Base-by-base conservation (phyloP, 2,329 filamentous ascomycete species). In the Penicillium sp. region DNA sequence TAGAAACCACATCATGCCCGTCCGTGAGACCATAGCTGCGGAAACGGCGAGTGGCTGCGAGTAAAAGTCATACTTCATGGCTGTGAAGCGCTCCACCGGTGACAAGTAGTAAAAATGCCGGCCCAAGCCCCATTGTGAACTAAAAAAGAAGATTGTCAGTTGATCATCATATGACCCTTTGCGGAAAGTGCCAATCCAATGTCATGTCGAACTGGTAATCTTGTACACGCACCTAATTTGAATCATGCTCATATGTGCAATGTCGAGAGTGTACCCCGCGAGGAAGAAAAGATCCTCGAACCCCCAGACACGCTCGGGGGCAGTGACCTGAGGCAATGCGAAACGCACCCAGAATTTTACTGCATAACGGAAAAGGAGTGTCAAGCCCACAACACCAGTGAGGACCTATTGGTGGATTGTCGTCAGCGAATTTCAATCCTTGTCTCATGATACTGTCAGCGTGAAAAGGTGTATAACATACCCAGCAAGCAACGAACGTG, bases 1-100 rank as follows among this genome's bases (percentile, higher is more conserved):
- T 5, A 77, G 65, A 40, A 76, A 76, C 68, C 73, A 73, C 67
- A 75, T 76, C 70, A 77, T 76, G 22, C 74, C 74, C 6, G 75
- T 69, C 3, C 75, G 66, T 5, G 73, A 76, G 35, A 75, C 58
- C 74, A 76, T 76, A 2, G 73, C 69, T 1, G 75, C 72, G 11
- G 70, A 37, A 4, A 77, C 71, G 7, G 73, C 68, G 26, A 70
- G 42, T 2, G 68, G 66, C 67, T 74, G 68, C 3, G 60, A 62
- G 14, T 66, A 58, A 25, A 65, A 65, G 22, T 66, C 65, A 49
- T 59, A 65, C 60, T 68, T 75, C 68, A 77, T 66, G 5, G 74
- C 64, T n/a, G 64, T 53, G 1, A 61, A 60, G 37, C 62, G 72
- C 52, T 76, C 63, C 3, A 62, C 54, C 1, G 56, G 40, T 1